Evolutionary conservation across 208 protist genomes (phyloP), one percentile per base, ranked within the genome.

Genomic region (Porcisia deanei): DNA sequence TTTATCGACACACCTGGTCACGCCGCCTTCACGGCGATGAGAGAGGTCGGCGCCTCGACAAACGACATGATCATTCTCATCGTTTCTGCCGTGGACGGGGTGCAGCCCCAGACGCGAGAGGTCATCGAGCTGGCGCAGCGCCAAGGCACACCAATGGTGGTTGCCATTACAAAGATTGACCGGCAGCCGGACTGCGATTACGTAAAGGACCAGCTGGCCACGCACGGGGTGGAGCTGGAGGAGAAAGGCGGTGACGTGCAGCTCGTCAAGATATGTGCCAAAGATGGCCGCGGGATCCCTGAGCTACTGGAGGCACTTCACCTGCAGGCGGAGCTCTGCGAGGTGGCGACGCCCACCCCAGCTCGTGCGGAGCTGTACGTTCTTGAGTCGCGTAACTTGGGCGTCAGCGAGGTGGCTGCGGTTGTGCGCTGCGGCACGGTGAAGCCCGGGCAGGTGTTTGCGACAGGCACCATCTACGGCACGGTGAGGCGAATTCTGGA

Each of bases 1-100:
- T 99, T 99, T 78, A 97, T 99, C 72, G 99, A 99, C 88, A 99
- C 99, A 1, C 99, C 99, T 3, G 99, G 99, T 30, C 99, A 99
- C 86, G 96, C 88, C 25, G 98, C 96, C 39, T 99, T 98, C 80
- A 94, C 93, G 18, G 89, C 86, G 43, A 99, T 99, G 98, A 92
- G 99, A 34, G 87, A 92, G 77, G 92, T 92, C n/a, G 98, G 98
- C 39, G 96, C 97, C 3, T 71, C 71, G n/a, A 91, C 95, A 2
- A 99, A 98, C 16, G 99, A 99, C 84, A 91, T 99, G 47, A 96
- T 99, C 68, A 85, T 99, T 52, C 89, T 99, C 8, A 93, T 99
- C 39, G 93, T 99, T 5, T 98, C 98, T 8, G 96, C 93, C 8
- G 96, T 98, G 34, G 99, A 99, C 75, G 98, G 98, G 52, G 91